phyloP scores from a whole-genome alignment of 164 flowering plant species.

The Piper longum region DNA sequence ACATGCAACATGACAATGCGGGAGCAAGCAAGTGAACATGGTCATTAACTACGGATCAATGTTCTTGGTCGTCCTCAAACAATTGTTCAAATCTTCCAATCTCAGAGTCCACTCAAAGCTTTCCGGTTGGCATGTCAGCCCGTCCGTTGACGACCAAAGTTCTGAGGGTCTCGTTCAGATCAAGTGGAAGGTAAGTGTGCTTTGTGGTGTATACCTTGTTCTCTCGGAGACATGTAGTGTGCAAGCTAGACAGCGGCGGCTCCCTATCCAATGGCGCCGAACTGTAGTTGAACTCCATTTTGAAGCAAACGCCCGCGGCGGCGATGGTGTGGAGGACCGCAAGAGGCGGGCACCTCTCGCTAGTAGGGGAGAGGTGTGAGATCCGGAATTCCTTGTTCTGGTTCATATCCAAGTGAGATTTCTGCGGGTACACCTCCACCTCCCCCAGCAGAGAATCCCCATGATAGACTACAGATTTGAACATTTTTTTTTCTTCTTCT shows the following conservation, averaged over 20 bases:
- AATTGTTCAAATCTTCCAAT: too few species aligned
- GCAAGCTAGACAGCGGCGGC: slow-evolving; percentile 57
- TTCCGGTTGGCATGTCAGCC: background rate
- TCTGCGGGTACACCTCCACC: slow-evolving; percentile 49
- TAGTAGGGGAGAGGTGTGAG: slow-evolving; percentile 50
- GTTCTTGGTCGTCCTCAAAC: too few species aligned
- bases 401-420: slow-evolving; percentile 18
- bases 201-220: slow-evolving; percentile 63
- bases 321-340: slow-evolving; percentile 84
- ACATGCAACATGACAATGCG: too few species aligned
- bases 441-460: slow-evolving; percentile 76
- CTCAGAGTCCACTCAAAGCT: background rate
- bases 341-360: slow-evolving; percentile 96
- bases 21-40: too few species aligned
- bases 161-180: background rate
- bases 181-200: background rate
- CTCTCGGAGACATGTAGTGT: slow-evolving; percentile 73
- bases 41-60: too few species aligned
- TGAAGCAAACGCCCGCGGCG: slow-evolving; percentile 61
- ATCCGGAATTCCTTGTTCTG: slow-evolving; percentile 54
- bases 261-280: slow-evolving; percentile 24
- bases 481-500: slow-evolving; percentile 21
- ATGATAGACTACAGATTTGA: slow-evolving; percentile 48
- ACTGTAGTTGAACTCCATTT: slow-evolving; percentile 51
- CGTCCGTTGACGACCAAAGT: background rate